Percentiles rank a stretch among this genome's conserved stretches.
Evolutionary conservation across 345 rosid genomes (phyloP).

Genomic region (Mangifera indica): DNA sequence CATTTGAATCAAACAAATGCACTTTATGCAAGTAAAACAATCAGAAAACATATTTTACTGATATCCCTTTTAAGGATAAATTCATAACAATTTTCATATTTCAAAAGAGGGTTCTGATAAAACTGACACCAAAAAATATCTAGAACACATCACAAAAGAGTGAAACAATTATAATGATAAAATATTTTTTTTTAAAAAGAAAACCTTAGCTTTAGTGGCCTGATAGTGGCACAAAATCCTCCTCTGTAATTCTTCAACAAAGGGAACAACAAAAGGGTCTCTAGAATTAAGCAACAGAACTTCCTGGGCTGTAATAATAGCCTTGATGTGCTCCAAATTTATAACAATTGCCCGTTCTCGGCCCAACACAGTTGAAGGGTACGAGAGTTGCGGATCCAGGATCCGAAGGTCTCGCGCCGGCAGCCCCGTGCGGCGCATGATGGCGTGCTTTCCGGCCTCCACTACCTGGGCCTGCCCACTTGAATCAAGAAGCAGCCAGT

Average conservation of each 20-base stretch:
- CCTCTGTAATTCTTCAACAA: conserved; percentile 66
- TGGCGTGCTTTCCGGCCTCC: conserved; percentile 78
- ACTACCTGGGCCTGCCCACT: conserved; percentile 51
- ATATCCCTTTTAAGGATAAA: too few relatives aligned
- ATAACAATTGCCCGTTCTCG: conserved; percentile 88
- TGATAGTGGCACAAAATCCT: conserved; percentile 60
- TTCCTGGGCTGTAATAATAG: conserved; percentile 88
- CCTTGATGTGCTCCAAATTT: conserved; percentile 90
- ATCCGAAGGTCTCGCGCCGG: conserved; percentile 90
- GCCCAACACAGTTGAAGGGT: conserved; percentile 84
- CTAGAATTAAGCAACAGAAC: conserved; percentile 73
- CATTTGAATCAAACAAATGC: neutral
- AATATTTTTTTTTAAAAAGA: neutral
- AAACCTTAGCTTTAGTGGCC: conserved; percentile 69
- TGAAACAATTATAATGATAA: neutral
- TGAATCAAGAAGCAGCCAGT: conserved; percentile 65
- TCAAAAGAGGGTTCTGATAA: too few relatives aligned
- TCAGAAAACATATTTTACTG: neutral
- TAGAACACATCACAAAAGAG: too few relatives aligned
- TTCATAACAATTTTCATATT: too few relatives aligned
- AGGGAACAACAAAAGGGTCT: conserved; percentile 78
- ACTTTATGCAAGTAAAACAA: neutral
- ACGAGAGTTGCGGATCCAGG: conserved; percentile 85
- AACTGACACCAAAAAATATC: too few relatives aligned
- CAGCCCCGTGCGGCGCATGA: conserved; percentile 93